These are phyloP conservation scores for Rhypophila decipiens DNA, from an alignment of 495 filamentous ascomycete species.

Conservation along the genomic window DNA sequence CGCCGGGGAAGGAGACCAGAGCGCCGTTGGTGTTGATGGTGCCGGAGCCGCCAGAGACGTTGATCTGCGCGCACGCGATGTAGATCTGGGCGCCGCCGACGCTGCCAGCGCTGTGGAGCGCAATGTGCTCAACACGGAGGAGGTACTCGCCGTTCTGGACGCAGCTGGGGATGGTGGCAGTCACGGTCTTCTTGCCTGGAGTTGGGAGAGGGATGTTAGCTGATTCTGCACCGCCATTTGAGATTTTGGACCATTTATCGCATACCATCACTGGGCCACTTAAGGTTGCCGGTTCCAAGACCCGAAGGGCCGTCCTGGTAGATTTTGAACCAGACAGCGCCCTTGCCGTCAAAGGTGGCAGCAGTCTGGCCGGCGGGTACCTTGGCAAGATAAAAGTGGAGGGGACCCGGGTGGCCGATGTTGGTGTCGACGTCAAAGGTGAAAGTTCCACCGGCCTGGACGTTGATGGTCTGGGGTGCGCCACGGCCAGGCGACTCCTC, in stretches of 20 bases:
- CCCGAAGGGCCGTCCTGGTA: conserved; percentile 37
- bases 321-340: conserved; percentile 49
- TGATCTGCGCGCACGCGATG: conserved; percentile 41
- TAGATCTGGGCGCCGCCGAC: conserved; percentile 50
- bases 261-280: conserved; percentile 39
- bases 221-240: too few relatives aligned
- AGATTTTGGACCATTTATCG: too few relatives aligned
- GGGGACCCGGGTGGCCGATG: conserved; percentile 30
- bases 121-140: conserved; percentile 53
- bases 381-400: conserved; percentile 44
- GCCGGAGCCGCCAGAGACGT: conserved; percentile 34
- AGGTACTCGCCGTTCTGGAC: conserved; percentile 54
- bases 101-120: conserved; percentile 38
- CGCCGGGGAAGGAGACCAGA: conserved; percentile 40
- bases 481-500: conserved; percentile 16
- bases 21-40: conserved; percentile 23
- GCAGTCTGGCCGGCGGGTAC: conserved; percentile 41
- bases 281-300: conserved; percentile 27
- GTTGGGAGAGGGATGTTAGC: too few relatives aligned
- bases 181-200: conserved; percentile 27
- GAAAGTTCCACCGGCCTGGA: conserved; percentile 7
- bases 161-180: conserved; percentile 40
- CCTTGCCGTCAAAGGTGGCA: conserved; percentile 41
- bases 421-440: conserved; percentile 17
- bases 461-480: conserved; percentile 24